These are phyloP conservation scores for Dentipellis sp. DNA, from an alignment of 768 basidiomycete species.

Conservation along the genomic window DNA sequence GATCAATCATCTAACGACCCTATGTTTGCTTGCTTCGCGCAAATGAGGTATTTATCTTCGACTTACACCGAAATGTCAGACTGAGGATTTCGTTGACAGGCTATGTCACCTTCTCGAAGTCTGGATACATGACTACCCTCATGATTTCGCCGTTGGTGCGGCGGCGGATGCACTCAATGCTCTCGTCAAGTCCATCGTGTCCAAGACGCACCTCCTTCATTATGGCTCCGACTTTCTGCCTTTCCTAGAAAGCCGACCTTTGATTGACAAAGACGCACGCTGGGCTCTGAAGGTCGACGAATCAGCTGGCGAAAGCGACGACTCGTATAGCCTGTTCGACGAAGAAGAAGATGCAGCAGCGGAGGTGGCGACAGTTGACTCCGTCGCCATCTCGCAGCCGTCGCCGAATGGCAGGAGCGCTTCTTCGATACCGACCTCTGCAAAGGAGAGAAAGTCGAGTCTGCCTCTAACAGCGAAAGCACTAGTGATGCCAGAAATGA, in stretches of 20 bases:
- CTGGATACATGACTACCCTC: slow-evolving; percentile 70
- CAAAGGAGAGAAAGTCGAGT: slow-evolving; percentile 62
- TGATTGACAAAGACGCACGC: slow-evolving; percentile 57
- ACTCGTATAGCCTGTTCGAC: slow-evolving; percentile 30
- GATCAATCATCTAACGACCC: slow-evolving; percentile 67
- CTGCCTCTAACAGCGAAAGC: slow-evolving; percentile 44
- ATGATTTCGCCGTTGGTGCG: slow-evolving; percentile 73
- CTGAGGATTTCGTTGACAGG: slow-evolving; percentile 27
- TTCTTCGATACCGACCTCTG: slow-evolving; percentile 12
- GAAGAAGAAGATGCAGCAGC: slow-evolving; percentile 46
- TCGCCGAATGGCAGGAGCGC: neutral
- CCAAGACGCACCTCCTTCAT: slow-evolving; percentile 75
- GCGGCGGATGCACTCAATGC: slow-evolving; percentile 66
- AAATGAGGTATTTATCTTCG: slow-evolving; percentile 56
- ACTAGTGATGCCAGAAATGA: slow-evolving; percentile 23
- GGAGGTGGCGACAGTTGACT: neutral
- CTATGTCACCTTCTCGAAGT: slow-evolving; percentile 72
- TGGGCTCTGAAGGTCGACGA: slow-evolving; percentile 71
- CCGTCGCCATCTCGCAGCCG: neutral
- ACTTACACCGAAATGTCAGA: neutral
- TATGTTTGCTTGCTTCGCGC: slow-evolving; percentile 81
- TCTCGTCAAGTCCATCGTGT: slow-evolving; percentile 68
- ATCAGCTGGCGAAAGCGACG: slow-evolving; percentile 52
- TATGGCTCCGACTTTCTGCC: slow-evolving; percentile 80
- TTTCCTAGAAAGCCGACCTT: slow-evolving; percentile 61